Evolutionary conservation across 2,329 filamentous ascomycete species (phyloP), one percentile per base, ranked within the genome.

Genomic region (Monilinia polystroma): DNA sequence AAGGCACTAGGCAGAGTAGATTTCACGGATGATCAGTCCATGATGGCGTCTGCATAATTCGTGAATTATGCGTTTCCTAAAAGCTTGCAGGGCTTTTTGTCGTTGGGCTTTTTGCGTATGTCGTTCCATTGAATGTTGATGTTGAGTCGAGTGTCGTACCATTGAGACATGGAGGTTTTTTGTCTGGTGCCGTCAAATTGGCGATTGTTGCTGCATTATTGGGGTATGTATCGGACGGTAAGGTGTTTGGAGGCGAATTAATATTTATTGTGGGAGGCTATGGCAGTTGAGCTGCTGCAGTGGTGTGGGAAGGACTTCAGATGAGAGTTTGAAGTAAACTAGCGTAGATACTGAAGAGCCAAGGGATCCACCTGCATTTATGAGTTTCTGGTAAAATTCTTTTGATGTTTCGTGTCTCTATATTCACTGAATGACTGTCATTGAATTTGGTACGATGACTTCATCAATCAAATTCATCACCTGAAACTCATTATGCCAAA

Each of bases 91-190:
- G 6, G 18, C 18, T 20, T 20, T 47, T 47, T 47, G 45, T 32
- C 18, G 16, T 54, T 54, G 29, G 32, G 32, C 32, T 35, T 35
- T 7, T 35, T 35, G 32, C 32, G 4, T 35, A 35, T 45, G 10
- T 23, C 16, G n/a, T 8, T 32, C 3, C 16, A 20, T 54, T 12
- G 20, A 14, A 55, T n/a, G 53, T 47, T 16, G 41, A 47, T n/a
- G 53, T 47, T 16, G 41, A 47, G 53, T 47, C 26, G 41, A n/a
- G 18, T 32, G 10, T 18, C 10, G 18, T 47, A 59, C 56, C 56
- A n/a, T 32, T 59, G 23, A 47, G 56, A 26, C 43, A 59, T 59
- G 26, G 56, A 59, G 41, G 26, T n/a, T 6, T 45, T 47, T 58
- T 32, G 16, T 8, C 12, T n/a, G 11, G 18, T 49, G 26, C 57